Conservation (phyloP, 176 grass and related monocot genomes). For the Bothriochloa decipiens region DNA sequence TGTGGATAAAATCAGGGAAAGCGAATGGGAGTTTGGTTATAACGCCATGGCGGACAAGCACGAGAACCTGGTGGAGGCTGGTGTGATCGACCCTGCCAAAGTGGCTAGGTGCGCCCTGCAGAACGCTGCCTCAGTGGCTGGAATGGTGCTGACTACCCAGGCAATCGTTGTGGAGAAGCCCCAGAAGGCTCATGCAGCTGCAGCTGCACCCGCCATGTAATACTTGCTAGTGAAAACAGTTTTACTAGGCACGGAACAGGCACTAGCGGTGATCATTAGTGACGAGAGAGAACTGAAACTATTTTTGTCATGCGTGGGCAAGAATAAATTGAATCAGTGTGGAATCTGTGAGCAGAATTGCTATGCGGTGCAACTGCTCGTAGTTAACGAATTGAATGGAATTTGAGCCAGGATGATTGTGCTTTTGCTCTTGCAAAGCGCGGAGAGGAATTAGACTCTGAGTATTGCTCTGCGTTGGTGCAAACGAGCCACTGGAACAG, state of each 20-base stretch:
- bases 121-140: slow-evolving; percentile 70
- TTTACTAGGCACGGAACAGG: not conserved
- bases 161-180: slow-evolving; percentile 93
- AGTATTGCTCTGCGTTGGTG: too few relatives aligned
- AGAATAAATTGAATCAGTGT: slow-evolving; percentile 26
- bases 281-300: not conserved
- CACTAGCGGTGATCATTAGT: not conserved
- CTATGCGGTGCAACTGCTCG: not conserved
- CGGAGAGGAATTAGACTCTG: too few relatives aligned
- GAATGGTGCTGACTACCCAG: slow-evolving; percentile 90
- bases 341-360: not conserved
- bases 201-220: slow-evolving; percentile 50
- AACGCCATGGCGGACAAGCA: slow-evolving; percentile 85
- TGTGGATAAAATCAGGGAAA: slow-evolving; percentile 77
- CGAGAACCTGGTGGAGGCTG: slow-evolving; percentile 81
- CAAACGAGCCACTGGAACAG: too few relatives aligned
- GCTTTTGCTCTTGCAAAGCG: not conserved
- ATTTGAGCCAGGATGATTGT: not conserved
- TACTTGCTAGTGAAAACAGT: not conserved
- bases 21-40: slow-evolving; percentile 84
- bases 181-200: slow-evolving; percentile 50
- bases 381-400: not conserved
- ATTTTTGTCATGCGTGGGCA: not conserved
- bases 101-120: slow-evolving; percentile 83
- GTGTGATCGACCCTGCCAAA: slow-evolving; percentile 88